These are phyloP conservation scores for Dactylellina leptospora DNA, from an alignment of 2,329 filamentous ascomycete genomes.

Conservation along the genomic window DNA sequence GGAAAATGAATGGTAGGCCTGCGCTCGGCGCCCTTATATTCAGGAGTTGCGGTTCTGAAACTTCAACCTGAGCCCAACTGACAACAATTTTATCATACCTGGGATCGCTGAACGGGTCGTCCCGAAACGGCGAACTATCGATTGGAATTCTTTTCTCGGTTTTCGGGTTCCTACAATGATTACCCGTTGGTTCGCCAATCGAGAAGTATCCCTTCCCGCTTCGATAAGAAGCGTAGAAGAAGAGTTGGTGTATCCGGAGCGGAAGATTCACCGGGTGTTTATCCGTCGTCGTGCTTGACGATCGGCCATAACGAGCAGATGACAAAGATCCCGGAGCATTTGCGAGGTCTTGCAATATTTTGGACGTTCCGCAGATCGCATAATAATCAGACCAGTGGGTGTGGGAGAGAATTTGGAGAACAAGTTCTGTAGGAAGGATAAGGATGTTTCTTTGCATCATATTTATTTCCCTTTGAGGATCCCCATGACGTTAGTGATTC, in stretches of 20 bases:
- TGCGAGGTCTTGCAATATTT: conserved; percentile 1
- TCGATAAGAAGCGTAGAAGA: conserved; percentile 19
- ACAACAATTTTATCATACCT: conserved; percentile 19
- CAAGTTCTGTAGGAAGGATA: conserved; percentile 9
- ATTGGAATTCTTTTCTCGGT: background rate
- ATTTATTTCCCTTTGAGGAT: too few species aligned
- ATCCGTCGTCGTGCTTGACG: background rate
- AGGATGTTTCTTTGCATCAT: background rate
- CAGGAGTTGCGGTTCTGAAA: background rate
- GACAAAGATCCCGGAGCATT: conserved; percentile 15
- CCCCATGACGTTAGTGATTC: too few species aligned
- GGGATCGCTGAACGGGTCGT: conserved; percentile 18
- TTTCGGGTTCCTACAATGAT: background rate
- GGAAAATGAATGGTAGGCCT: background rate
- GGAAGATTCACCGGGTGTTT: background rate
- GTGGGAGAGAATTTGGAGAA: conserved; percentile 17
- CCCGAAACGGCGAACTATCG: conserved; percentile 5
- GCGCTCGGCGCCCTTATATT: background rate
- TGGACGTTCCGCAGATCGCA: conserved; percentile 1
- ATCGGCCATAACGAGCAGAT: conserved; percentile 1
- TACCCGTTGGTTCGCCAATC: background rate
- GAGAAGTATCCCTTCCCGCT: conserved; percentile 5
- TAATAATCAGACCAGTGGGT: conserved; percentile 31
- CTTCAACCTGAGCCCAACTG: conserved; percentile 19
- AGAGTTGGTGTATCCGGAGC: conserved; percentile 7